Conservation (phyloP, 2,329 filamentous ascomycete genomes). For the Aspergillus fumigatiaffinis region DNA sequence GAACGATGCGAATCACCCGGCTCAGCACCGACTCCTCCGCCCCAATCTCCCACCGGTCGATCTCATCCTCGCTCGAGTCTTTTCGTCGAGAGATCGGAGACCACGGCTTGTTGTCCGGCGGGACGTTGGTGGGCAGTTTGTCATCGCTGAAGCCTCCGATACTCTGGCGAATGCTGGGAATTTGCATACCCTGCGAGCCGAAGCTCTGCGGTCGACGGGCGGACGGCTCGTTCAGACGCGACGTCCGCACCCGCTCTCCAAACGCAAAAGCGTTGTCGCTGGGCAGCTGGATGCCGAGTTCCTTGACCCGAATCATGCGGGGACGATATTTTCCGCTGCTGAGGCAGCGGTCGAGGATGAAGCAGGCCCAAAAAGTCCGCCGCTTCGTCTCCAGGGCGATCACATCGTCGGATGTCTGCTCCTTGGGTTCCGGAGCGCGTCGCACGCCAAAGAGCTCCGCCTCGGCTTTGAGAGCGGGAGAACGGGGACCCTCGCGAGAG, state of each 20-base stretch:
- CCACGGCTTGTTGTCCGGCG: slow-evolving; percentile 35
- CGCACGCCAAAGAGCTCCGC: slow-evolving; percentile 37
- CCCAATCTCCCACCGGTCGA: slow-evolving; percentile 51
- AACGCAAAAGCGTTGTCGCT: slow-evolving; percentile 55
- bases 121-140: slow-evolving; percentile 33
- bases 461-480: slow-evolving; percentile 34
- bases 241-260: slow-evolving; percentile 51
- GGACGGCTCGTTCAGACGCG: slow-evolving; percentile 45
- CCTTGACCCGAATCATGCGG: slow-evolving; percentile 48
- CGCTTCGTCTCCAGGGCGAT: slow-evolving; percentile 53
- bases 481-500: slow-evolving; percentile 41
- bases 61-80: slow-evolving; percentile 40
- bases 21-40: slow-evolving; percentile 52
- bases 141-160: slow-evolving; percentile 35
- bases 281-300: slow-evolving; percentile 53
- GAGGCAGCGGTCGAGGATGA: slow-evolving; percentile 53
- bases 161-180: slow-evolving; percentile 41
- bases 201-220: slow-evolving; percentile 37
- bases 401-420: slow-evolving; percentile 44
- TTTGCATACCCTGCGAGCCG: slow-evolving; percentile 39
- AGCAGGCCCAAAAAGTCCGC: slow-evolving; percentile 57
- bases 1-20: slow-evolving; percentile 52
- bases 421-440: slow-evolving; percentile 29
- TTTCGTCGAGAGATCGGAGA: slow-evolving; percentile 37
- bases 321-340: slow-evolving; percentile 54